phyloP scores from a whole-genome alignment of 2,329 filamentous ascomycete species.

The Xylariaceae sp. region DNA sequence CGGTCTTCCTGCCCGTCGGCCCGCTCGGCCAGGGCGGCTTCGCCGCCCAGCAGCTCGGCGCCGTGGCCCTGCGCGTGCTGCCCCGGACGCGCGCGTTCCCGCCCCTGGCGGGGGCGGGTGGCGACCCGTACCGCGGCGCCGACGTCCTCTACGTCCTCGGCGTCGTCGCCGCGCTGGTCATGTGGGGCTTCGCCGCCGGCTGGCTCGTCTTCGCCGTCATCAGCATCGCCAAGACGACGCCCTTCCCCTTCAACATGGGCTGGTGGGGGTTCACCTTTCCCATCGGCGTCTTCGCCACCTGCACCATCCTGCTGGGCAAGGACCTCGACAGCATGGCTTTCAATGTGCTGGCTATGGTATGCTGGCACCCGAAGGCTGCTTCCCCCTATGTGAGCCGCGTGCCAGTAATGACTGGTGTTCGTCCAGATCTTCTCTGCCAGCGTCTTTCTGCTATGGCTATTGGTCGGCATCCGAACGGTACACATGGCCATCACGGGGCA shows the following conservation, averaged over 20 bases:
- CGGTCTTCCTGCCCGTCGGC: constrained; percentile 54
- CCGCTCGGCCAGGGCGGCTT: constrained; percentile 57
- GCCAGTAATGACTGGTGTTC: no score
- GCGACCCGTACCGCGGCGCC: constrained; percentile 22
- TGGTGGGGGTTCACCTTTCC: constrained; percentile 34
- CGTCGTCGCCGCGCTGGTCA: constrained; percentile 25
- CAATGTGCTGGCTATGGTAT: background rate
- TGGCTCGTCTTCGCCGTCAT: constrained; percentile 28
- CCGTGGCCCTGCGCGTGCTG: constrained; percentile 28
- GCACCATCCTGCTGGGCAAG: constrained; percentile 28
- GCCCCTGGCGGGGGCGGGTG: constrained; percentile 27
- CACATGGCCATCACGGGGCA: background rate
- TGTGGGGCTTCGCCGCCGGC: constrained; percentile 27
- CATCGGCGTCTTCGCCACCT: constrained; percentile 31
- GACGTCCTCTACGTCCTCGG: constrained; percentile 49
- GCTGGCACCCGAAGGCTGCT: background rate
- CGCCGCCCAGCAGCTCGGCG: constrained; percentile 36
- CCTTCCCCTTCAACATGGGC: constrained; percentile 30
- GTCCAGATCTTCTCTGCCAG: background rate
- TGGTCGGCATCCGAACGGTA: background rate
- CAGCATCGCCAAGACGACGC: constrained; percentile 24
- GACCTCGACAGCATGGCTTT: constrained; percentile 22
- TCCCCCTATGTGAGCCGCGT: background rate
- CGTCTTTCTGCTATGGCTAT: background rate
- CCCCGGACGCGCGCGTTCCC: constrained; percentile 32